Base-by-base conservation (phyloP, 768 basidiomycete species). In the Tephrocybe sp. region DNA sequence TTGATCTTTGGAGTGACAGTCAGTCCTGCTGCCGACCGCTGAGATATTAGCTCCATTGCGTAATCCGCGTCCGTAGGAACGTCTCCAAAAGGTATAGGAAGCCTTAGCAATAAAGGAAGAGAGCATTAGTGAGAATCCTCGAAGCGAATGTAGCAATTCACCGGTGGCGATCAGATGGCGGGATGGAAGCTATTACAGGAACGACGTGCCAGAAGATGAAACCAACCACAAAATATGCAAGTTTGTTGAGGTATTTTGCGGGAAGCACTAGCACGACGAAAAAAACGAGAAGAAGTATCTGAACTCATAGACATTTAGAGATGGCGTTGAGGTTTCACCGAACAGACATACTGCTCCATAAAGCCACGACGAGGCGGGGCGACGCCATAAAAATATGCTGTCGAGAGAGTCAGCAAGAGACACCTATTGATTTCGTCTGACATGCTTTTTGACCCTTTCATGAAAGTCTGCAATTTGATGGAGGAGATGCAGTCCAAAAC, bases 321-420 rank as follows among this genome's bases (percentile, higher is more conserved):
- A 9, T 30, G 23, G 10, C 25, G 15, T 18, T 37, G 25, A 40
- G 6, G 33, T 44, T 7, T 32, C 33, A 26, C 9, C 23, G 17
- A 39, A 39, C 20, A 23, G 51, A 37, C 77, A 57, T 59, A 85
- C 85, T 28, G 71, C 45, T 18, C 65, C 70, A 61, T 84, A 88
- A 30, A 68, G 62, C 17, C 57, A 58, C 5, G 85, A 85, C 10
- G 77, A 73, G 4, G 68, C 54, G 3, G 83, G 79, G 42, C 73
- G 70, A 23, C 84, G 76, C 86, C 86, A 87, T n/a, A 81, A 75
- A 58, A 85, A 81, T n/a, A 85, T 71, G 57, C 86, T 88, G 44
- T 2, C 21, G 21, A n/a, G n/a, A n/a, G n/a, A 25, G 24, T 33
- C 46, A 41, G 36, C 33, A 47, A 28, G n/a, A 10, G 12, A 6